phyloP scores from a whole-genome alignment of 805 yeast genomes.

The Wickerhamomyces hampshirensis region DNA sequence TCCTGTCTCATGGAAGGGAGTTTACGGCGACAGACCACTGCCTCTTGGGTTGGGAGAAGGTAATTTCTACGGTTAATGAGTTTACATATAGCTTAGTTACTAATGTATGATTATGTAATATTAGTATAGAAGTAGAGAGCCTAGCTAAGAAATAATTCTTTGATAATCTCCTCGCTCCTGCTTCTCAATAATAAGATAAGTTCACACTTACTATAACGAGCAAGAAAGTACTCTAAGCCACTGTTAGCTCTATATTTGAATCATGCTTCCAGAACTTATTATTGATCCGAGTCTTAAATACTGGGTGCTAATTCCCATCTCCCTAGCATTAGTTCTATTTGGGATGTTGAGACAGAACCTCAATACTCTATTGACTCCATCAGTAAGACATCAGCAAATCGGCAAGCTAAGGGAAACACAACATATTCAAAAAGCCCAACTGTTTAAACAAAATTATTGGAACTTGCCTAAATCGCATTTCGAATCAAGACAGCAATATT shows the following conservation, averaged over 20 bases:
- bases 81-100: background rate
- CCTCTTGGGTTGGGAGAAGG: slow-evolving; percentile 76
- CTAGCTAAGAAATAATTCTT: too few species aligned
- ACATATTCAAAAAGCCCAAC: slow-evolving; percentile 52
- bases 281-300: slow-evolving; percentile 78
- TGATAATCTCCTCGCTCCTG: too few species aligned
- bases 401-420: slow-evolving; percentile 58
- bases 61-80: slow-evolving; percentile 49
- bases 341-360: slow-evolving; percentile 73
- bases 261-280: slow-evolving; percentile 45
- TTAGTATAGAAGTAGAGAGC: too few species aligned
- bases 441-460: slow-evolving; percentile 49
- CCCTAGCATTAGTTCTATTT: slow-evolving; percentile 83
- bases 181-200: too few species aligned
- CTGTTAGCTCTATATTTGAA: too few species aligned
- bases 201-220: too few species aligned
- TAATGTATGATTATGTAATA: too few species aligned
- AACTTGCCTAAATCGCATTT: slow-evolving; percentile 53
- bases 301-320: slow-evolving; percentile 91
- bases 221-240: too few species aligned
- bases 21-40: slow-evolving; percentile 69
- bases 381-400: slow-evolving; percentile 46
- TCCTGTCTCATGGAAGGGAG: slow-evolving; percentile 82
- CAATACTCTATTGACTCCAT: slow-evolving; percentile 53
- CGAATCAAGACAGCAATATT: slow-evolving; percentile 43